Conservation (phyloP, 352 stramenopile species). For the Pythium dissotocum region DNA sequence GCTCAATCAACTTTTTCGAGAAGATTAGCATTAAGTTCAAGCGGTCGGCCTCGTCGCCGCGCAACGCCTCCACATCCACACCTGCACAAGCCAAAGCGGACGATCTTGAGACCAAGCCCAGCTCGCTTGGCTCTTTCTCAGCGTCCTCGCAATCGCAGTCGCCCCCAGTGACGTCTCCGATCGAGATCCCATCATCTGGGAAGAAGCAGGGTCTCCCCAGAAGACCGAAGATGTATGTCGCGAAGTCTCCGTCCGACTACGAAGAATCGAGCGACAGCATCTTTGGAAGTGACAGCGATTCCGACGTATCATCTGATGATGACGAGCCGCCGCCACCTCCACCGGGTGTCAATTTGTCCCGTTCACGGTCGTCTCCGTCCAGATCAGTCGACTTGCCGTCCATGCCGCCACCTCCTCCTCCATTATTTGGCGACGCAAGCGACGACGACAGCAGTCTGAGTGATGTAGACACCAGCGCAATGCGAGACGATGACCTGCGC, state of each 20-base stretch:
- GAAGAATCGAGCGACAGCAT: conserved; percentile 89
- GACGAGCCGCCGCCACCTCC: conserved; percentile 25
- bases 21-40: conserved; percentile 86
- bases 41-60: conserved; percentile 46
- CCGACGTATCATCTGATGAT: conserved; percentile 43
- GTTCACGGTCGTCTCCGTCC: conserved; percentile 9
- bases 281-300: conserved; percentile 78
- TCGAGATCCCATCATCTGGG: conserved; percentile 12
- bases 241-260: conserved; percentile 56
- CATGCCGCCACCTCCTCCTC: conserved; percentile 23
- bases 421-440: conserved; percentile 39
- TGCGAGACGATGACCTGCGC: conserved; percentile 20
- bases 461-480: conserved; percentile 24
- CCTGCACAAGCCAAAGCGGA: conserved; percentile 4
- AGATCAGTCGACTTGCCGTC: conserved; percentile 3
- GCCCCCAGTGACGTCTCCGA: conserved; percentile 10
- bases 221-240: conserved; percentile 79
- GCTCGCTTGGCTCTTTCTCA: conserved; percentile 4
- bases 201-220: conserved; percentile 53
- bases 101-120: conserved; percentile 8
- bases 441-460: conserved; percentile 45
- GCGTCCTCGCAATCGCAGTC: conserved; percentile 24
- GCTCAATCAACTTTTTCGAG: conserved; percentile 80
- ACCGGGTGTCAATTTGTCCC: conserved; percentile 1
- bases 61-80: conserved; percentile 11